phyloP scores from a whole-genome alignment of 2,329 filamentous ascomycete species.

The Colletotrichum australisinense region DNA sequence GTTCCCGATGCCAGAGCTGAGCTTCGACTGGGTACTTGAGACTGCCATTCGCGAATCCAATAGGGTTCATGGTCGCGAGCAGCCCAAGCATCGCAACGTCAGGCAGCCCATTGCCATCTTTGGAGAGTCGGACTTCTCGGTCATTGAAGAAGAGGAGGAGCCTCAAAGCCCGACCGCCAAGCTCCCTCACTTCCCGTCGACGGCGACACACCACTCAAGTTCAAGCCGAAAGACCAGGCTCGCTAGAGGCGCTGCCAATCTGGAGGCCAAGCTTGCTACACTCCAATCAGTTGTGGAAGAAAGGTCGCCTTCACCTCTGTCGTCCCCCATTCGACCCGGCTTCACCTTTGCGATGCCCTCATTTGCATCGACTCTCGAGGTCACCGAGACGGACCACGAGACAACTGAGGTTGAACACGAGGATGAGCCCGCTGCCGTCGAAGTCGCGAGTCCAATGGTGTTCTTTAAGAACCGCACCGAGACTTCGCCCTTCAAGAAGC shows the following conservation, averaged over 20 bases:
- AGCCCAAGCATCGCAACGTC: conserved; percentile 18
- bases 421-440: neutral
- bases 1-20: conserved; percentile 29
- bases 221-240: conserved; percentile 20
- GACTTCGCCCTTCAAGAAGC: conserved; percentile 22
- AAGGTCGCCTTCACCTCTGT: neutral
- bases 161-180: conserved; percentile 27
- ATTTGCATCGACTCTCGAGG: conserved; percentile 9
- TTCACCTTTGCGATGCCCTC: conserved; percentile 26
- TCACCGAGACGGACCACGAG: neutral
- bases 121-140: conserved; percentile 25
- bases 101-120: conserved; percentile 23
- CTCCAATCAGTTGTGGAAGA: neutral
- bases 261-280: conserved; percentile 9
- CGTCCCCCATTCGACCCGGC: conserved; percentile 19
- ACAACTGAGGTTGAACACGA: neutral
- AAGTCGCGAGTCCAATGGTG: conserved; percentile 15
- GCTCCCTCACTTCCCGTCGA: conserved; percentile 28
- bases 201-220: conserved; percentile 28
- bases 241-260: neutral
- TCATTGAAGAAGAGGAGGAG: conserved; percentile 32
- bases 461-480: conserved; percentile 29
- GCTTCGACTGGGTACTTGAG: conserved; percentile 27
- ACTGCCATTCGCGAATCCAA: conserved; percentile 20
- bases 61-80: conserved; percentile 6